Evolutionary conservation across 768 basidiomycete species (phyloP).

Genomic region (Podaxis sp.): DNA sequence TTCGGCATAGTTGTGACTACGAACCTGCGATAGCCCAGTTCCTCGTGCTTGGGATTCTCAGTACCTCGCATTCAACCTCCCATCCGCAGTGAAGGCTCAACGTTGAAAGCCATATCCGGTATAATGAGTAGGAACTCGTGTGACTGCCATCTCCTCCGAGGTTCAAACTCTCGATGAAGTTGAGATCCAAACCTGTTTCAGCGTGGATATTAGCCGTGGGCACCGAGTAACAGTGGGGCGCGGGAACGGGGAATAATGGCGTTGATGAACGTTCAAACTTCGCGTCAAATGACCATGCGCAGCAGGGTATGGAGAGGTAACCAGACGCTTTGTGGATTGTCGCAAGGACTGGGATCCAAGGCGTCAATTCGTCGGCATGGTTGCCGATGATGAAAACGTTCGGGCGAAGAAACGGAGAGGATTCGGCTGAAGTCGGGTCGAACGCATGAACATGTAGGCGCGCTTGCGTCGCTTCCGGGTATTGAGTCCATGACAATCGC

Average conservation of each 20-base stretch:
- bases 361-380: slow-evolving; percentile 95
- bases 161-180: slow-evolving; percentile 43
- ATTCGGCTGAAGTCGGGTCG: slow-evolving; percentile 48
- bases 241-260: slow-evolving; percentile 28
- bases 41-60: slow-evolving; percentile 91
- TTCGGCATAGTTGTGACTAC: slow-evolving; percentile 23
- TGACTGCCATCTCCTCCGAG: slow-evolving; percentile 63
- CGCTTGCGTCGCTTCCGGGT: slow-evolving; percentile 60
- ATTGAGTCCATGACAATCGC: slow-evolving; percentile 81
- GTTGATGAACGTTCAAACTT: slow-evolving; percentile 55
- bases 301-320: slow-evolving; percentile 88
- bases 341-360: slow-evolving; percentile 87
- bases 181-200: slow-evolving; percentile 12
- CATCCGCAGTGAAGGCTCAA: slow-evolving; percentile 78
- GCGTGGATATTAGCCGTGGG: background rate
- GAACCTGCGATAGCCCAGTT: slow-evolving; percentile 91
- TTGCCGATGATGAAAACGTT: slow-evolving; percentile 86
- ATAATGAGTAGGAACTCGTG: slow-evolving; percentile 73
- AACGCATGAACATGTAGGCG: slow-evolving; percentile 69
- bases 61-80: slow-evolving; percentile 79
- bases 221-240: background rate
- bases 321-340: slow-evolving; percentile 60
- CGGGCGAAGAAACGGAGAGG: slow-evolving; percentile 31
- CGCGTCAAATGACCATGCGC: slow-evolving; percentile 78
- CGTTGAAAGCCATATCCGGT: slow-evolving; percentile 84